These are phyloP conservation scores for Talaromyces sp. DNA, from an alignment of 2,329 filamentous ascomycete species.

Conservation along the genomic window DNA sequence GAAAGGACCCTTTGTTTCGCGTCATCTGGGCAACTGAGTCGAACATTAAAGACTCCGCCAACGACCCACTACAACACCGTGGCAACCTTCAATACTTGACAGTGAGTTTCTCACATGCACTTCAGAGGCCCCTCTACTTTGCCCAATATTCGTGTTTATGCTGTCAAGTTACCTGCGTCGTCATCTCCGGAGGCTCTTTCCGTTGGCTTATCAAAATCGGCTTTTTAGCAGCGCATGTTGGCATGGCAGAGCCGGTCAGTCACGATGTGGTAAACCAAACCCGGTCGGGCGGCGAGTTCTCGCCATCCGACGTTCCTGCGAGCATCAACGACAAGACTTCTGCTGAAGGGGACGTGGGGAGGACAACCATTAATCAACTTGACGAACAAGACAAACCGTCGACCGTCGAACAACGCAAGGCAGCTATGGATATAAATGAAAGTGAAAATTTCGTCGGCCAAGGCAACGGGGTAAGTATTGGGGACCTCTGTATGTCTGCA, in stretches of 20 bases:
- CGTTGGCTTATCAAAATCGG: not conserved
- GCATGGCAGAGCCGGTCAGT: constrained; percentile 67
- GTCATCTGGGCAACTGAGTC: constrained; percentile 27
- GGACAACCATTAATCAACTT: constrained; percentile 36
- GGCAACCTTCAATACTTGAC: constrained; percentile 39
- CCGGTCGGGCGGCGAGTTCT: constrained; percentile 60
- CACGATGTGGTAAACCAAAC: constrained; percentile 68
- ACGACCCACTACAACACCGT: constrained; percentile 30
- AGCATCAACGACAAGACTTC: constrained; percentile 49
- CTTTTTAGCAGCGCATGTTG: constrained; percentile 50
- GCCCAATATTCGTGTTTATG: not conserved
- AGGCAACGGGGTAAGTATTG: constrained; percentile 25
- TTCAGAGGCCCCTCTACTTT: not conserved
- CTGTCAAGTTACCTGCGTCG: not conserved
- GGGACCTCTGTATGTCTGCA: not conserved
- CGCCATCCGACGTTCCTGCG: constrained; percentile 62
- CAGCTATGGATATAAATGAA: constrained; percentile 16
- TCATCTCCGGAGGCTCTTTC: not conserved
- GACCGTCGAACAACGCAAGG: constrained; percentile 18
- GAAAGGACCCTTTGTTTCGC: constrained; percentile 20
- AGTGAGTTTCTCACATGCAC: constrained; percentile 29
- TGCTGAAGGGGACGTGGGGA: constrained; percentile 47
- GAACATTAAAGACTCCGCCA: constrained; percentile 15
- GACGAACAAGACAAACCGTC: constrained; percentile 23
- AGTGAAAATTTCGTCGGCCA: constrained; percentile 20